Evolutionary conservation across 306 rosid species (phyloP).

Genomic region (Gillenia trifoliata): DNA sequence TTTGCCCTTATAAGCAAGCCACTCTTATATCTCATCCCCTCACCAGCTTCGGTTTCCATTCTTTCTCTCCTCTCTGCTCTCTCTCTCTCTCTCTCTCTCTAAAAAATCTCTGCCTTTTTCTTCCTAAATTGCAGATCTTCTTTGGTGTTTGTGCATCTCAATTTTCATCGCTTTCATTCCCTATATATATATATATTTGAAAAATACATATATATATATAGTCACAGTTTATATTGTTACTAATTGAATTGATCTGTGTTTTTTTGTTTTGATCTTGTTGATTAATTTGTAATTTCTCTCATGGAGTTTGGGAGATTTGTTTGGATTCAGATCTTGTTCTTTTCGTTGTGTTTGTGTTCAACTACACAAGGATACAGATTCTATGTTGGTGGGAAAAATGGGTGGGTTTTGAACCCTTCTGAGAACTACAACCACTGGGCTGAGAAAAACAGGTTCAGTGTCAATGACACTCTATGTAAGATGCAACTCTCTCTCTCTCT

Average conservation of each 20-base stretch:
- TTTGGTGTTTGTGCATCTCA: neutral
- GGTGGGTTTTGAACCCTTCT: constrained; percentile 72
- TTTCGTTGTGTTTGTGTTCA: constrained; percentile 19
- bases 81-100: neutral
- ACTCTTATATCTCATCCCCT: neutral
- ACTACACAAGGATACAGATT: constrained; percentile 39
- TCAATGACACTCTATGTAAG: constrained; percentile 64
- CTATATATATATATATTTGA: neutral
- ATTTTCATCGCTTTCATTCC: neutral
- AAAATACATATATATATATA: neutral
- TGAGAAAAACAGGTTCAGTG: constrained; percentile 47
- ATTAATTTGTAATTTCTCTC: neutral
- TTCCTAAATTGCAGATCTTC: neutral
- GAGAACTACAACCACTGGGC: constrained; percentile 57
- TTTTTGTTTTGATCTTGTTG: neutral
- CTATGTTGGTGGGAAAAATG: constrained; percentile 61
- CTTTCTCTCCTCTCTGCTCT: neutral
- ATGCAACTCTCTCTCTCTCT: neutral
- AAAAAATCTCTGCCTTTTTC: neutral
- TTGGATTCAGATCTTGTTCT: constrained; percentile 4
- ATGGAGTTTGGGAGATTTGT: constrained; percentile 42
- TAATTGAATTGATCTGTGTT: neutral
- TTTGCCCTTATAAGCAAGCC: neutral
- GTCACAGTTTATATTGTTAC: neutral
- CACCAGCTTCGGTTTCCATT: neutral